Base-by-base conservation (phyloP, 345 rosid genomes). In the Nasturtium officinale region DNA sequence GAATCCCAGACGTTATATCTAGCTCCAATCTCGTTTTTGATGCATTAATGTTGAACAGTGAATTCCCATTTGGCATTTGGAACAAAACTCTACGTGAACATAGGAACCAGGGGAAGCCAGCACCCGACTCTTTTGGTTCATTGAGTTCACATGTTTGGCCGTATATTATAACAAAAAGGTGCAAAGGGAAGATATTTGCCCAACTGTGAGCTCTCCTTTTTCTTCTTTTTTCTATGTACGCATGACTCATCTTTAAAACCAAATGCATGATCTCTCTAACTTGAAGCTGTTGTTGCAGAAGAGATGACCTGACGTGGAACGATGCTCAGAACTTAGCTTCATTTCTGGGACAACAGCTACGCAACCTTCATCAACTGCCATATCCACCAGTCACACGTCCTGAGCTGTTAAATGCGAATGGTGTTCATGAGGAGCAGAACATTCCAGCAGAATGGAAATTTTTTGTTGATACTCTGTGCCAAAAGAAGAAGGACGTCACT, bases 121-220 rank as follows among this genome's bases (percentile, higher is more conserved):
- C 56, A 38, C 60, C 64, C 10, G 85, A 82, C 57, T 72, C 77
- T 59, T 55, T 57, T 38, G 61, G 77, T 69, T 72, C 85, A 45
- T 67, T 82, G 65, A 70, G 83, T 73, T 67, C 85, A 28, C 70
- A 72, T 43, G 79, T 91, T 72, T 94, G 97, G 95, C 98, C 97
- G 25, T 90, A 81, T 74, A 81, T 90, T 37, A 87, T 94, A 78
- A 94, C 92, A 29, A 89, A 79, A 80, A 83, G 92, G 78, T 94
- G 98, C 87, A 87, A 83, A 67, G 98, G 98, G 64, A 88, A 90
- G 81, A 90, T 90, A 60, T 89, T 82, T 85, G 94, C 90, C 54
- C 84, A 87, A 51, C 17, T 94, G 98, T 94, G 81, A 86, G 98
- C 82, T 65, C 21, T 38, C 21, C n/a, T 61, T 40, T 52, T 10